Percentiles rank a stretch among this genome's conserved stretches.
These are phyloP conservation scores for Lyophyllum semitale DNA, from an alignment of 768 basidiomycete species.

Conservation along the genomic window DNA sequence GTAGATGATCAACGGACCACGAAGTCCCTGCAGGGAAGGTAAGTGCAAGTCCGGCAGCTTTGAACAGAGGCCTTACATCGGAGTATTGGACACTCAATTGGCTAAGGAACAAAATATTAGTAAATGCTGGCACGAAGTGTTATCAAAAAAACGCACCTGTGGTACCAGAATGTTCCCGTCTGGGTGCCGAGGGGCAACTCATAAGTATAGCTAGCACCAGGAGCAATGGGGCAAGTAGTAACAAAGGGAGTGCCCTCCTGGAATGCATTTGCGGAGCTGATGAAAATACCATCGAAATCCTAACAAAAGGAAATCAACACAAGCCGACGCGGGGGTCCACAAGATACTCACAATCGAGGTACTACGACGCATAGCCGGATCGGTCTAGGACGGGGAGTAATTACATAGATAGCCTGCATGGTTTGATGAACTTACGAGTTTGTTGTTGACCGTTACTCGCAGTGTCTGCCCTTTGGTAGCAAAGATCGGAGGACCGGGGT, in stretches of 20 bases:
- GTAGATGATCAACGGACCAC: constrained; percentile 34
- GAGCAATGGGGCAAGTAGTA: constrained; percentile 44
- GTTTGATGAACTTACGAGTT: constrained; percentile 29
- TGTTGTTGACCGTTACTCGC: constrained; percentile 45
- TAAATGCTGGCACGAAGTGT: not conserved
- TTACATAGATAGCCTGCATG: not conserved
- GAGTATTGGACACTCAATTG: constrained; percentile 29
- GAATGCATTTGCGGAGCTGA: constrained; percentile 20
- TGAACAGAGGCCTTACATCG: constrained; percentile 20
- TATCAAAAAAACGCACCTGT: constrained; percentile 16
- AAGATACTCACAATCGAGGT: constrained; percentile 24
- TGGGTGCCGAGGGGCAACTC: constrained; percentile 35
- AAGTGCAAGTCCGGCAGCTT: not conserved
- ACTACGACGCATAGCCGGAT: constrained; percentile 30
- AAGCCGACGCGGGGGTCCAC: not conserved
- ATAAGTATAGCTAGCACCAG: constrained; percentile 37
- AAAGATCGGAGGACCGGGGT: constrained; percentile 50
- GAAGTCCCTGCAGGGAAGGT: constrained; percentile 23
- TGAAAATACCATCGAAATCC: constrained; percentile 32
- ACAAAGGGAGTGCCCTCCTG: constrained; percentile 43
- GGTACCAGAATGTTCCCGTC: constrained; percentile 46
- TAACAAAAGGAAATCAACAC: not conserved
- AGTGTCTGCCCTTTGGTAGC: constrained; percentile 45
- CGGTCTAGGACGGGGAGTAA: constrained; percentile 19
- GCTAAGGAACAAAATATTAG: constrained; percentile 6